Conservation (phyloP, 306 rosid species). For the Echinosophora koreensis region DNA sequence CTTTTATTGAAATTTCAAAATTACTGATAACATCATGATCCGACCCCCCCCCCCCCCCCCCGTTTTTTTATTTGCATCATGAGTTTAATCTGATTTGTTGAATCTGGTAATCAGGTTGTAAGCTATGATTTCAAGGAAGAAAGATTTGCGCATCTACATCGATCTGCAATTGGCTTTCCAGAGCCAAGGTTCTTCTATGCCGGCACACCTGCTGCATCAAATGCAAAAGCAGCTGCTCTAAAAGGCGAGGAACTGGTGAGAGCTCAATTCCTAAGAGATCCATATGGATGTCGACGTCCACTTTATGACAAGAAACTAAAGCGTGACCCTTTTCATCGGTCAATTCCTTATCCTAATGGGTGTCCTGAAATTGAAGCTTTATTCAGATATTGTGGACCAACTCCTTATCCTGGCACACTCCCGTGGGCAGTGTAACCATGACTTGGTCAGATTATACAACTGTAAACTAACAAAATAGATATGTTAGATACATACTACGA, state of each 20-base stretch:
- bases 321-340: conserved; percentile 91
- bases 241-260: conserved; percentile 89
- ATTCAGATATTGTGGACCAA: conserved; percentile 82
- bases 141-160: conserved; percentile 83
- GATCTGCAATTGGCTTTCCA: conserved; percentile 91
- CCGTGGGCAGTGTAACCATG: conserved; percentile 64
- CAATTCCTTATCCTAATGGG: conserved; percentile 90
- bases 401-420: conserved; percentile 74
- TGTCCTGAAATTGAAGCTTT: conserved; percentile 91
- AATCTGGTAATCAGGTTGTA: conserved; percentile 70
- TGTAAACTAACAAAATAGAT: conserved; percentile 42
- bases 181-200: conserved; percentile 81
- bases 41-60: too few relatives aligned
- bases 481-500: conserved; percentile 24
- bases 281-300: conserved; percentile 84
- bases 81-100: conserved; percentile 40
- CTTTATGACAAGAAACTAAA: conserved; percentile 76
- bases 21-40: not conserved
- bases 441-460: not conserved
- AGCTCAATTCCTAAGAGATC: conserved; percentile 79
- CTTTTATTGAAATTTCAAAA: not conserved
- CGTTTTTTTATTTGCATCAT: conserved; percentile 17
- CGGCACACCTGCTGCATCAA: conserved; percentile 78
- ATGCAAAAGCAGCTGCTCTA: conserved; percentile 71
- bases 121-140: conserved; percentile 89